phyloP scores from a whole-genome alignment of 371 early-diverging fungal genomes.

The Dichotomocladium elegans region DNA sequence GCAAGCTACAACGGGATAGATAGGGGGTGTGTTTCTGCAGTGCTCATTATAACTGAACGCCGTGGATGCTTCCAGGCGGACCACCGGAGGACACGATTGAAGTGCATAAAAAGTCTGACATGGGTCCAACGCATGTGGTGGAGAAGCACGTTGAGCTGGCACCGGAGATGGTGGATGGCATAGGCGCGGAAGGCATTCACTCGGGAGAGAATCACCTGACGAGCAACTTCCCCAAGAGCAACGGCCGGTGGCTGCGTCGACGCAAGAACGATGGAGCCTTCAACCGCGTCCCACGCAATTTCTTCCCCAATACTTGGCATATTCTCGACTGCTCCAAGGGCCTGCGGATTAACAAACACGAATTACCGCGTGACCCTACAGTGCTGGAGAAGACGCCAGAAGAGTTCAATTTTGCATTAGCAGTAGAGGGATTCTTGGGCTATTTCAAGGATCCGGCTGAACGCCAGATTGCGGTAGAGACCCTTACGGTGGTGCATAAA shows the following conservation, averaged over 20 bases:
- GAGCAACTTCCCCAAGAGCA: slow-evolving; percentile 54
- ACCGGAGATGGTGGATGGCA: neutral
- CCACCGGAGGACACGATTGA: neutral
- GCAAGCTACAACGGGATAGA: neutral
- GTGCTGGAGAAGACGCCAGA: slow-evolving; percentile 85
- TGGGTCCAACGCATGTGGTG: neutral
- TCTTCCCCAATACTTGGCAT: slow-evolving; percentile 78
- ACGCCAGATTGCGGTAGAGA: slow-evolving; percentile 76
- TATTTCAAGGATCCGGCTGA: slow-evolving; percentile 79
- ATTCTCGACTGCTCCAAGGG: slow-evolving; percentile 60
- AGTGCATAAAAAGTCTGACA: slow-evolving; percentile 2
- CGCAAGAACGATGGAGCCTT: slow-evolving; percentile 85
- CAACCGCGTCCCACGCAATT: slow-evolving; percentile 74
- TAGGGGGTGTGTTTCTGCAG: too few relatives aligned
- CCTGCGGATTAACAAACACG: slow-evolving; percentile 50
- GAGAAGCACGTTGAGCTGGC: neutral
- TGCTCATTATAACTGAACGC: too few relatives aligned
- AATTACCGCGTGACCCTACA: slow-evolving; percentile 76
- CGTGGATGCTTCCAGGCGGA: too few relatives aligned
- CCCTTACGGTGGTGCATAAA: slow-evolving; percentile 62
- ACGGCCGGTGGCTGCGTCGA: slow-evolving; percentile 76
- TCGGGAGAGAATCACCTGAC: slow-evolving; percentile 5
- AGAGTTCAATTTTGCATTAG: slow-evolving; percentile 76
- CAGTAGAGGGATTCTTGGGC: slow-evolving; percentile 70
- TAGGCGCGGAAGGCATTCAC: neutral